Conservation (phyloP, 768 basidiomycete species). For the Tulasnella sp. region DNA sequence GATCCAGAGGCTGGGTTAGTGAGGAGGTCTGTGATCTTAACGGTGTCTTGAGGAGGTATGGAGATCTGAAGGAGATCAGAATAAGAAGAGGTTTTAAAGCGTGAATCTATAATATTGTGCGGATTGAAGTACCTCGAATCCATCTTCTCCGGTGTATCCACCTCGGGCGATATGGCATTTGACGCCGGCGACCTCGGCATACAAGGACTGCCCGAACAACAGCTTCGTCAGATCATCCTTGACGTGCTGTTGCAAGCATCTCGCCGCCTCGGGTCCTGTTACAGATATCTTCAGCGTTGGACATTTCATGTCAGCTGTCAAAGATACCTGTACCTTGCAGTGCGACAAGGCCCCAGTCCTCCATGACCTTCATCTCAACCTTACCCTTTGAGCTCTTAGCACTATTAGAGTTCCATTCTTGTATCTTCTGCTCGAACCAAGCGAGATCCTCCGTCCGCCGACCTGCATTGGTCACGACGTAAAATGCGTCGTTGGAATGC, state of each 20-base stretch:
- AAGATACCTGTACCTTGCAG: constrained; percentile 64
- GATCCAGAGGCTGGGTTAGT: constrained; percentile 38
- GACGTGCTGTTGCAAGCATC: constrained; percentile 66
- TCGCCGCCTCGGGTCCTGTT: constrained; percentile 69
- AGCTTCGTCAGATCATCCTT: constrained; percentile 60
- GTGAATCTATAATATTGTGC: too few relatives aligned
- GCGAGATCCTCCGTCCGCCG: constrained; percentile 67
- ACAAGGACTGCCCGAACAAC: constrained; percentile 78
- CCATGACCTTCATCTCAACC: constrained; percentile 72
- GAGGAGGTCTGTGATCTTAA: constrained; percentile 54
- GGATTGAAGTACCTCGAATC: constrained; percentile 95
- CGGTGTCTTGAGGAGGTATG: constrained; percentile 66
- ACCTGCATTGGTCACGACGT: constrained; percentile 95
- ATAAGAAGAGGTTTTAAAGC: not conserved
- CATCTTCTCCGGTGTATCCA: constrained; percentile 98
- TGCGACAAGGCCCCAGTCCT: constrained; percentile 80
- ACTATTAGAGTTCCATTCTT: constrained; percentile 60
- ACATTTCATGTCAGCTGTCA: not conserved
- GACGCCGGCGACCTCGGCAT: constrained; percentile 63
- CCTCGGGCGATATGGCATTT: constrained; percentile 84
- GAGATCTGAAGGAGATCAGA: constrained; percentile 49
- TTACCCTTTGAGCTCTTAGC: constrained; percentile 31
- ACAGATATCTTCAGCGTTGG: not conserved
- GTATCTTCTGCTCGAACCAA: constrained; percentile 59
- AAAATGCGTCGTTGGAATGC: constrained; percentile 67